Evolutionary conservation across 371 early-diverging fungal genomes (phyloP), one percentile per base, ranked within the genome.

Genomic region (Lichtheimia hyalospora): DNA sequence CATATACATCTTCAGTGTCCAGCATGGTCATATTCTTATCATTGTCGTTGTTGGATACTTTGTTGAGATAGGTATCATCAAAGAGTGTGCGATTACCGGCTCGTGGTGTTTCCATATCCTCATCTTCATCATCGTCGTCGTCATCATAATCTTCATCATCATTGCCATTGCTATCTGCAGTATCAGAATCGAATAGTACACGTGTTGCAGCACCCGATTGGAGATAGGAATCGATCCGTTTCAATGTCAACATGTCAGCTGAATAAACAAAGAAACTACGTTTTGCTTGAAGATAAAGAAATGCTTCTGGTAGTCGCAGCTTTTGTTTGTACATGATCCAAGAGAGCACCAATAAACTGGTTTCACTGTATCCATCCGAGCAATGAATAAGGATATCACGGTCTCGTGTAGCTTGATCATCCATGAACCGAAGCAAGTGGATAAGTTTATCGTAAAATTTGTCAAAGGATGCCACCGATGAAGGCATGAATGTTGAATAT

Each of bases 221-320:
- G 21, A 46, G 46, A 46, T 18, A 21, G 15, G 57, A 46, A 12
- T 79, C 79, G 5, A 75, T 67, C 4, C 54, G 53, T 16, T 71
- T 64, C 53, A 84, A 64, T 13, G 78, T 66, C 25, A 68, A 54
- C 2, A 84, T 61, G 66, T 87, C 85, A 27, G 73, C 70, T 0
- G 83, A 72, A 67, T 81, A 85, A 20, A 87, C 85, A 68, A 87
- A 87, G 52, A 87, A 87, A 55, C 84, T 84, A 10, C 87, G 73
- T 16, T 65, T 67, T 8, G 69, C 60, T 64, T 87, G 85, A 18
- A 87, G 55, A 46, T 71, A 70, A 8, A 87, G 60, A 67, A 81
- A 87, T 1, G 87, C 85, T 52, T 82, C 76, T 0, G 85, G 84
- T 49, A 87, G 67, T 25, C 65, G 58, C 23, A 83, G 41, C 52